A percentile compares a stretch with the other conserved stretches of the same genome.
phyloP scores from a whole-genome alignment of 2,329 filamentous ascomycete genomes.

The Phaeoacremonium minimum region DNA sequence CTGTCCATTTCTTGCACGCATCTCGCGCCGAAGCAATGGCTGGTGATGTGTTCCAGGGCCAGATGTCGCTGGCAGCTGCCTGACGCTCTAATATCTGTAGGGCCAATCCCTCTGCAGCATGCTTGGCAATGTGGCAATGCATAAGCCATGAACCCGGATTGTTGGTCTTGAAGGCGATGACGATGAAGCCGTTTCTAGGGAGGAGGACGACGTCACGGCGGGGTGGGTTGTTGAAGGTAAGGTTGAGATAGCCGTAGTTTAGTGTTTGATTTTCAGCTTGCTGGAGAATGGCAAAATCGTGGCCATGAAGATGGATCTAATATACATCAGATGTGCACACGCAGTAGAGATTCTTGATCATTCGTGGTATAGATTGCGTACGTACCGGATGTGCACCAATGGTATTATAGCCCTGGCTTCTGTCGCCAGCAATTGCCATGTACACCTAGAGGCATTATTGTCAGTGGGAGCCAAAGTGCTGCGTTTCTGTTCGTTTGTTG shows the following conservation, averaged over 20 bases:
- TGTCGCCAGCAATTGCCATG: no score
- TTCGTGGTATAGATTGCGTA: not conserved
- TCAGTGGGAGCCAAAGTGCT: not conserved
- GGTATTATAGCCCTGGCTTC: not conserved
- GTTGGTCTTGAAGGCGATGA: slow-evolving; percentile 43
- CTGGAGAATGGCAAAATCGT: slow-evolving; percentile 40
- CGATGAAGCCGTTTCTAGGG: slow-evolving; percentile 34
- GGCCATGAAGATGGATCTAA: slow-evolving; percentile 42
- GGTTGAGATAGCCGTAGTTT: slow-evolving; percentile 8
- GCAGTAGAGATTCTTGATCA: not conserved
- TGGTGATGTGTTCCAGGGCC: slow-evolving; percentile 1
- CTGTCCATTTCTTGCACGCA: slow-evolving; percentile 6
- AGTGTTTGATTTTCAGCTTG: slow-evolving; percentile 15
- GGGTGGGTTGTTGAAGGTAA: slow-evolving; percentile 36
- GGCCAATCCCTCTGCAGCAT: slow-evolving; percentile 38
- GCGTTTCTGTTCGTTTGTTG: no score
- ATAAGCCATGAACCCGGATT: slow-evolving; percentile 47
- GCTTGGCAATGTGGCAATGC: slow-evolving; percentile 47
- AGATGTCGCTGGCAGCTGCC: slow-evolving; percentile 7
- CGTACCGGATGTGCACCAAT: not conserved
- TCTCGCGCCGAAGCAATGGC: slow-evolving; percentile 1
- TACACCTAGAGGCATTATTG: not conserved
- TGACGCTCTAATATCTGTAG: slow-evolving; percentile 32
- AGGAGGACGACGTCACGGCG: slow-evolving; percentile 49
- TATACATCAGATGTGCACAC: not conserved